These are phyloP conservation scores for Candida coleopterorum DNA, from an alignment of 805 yeast genomes.

Conservation along the genomic window DNA sequence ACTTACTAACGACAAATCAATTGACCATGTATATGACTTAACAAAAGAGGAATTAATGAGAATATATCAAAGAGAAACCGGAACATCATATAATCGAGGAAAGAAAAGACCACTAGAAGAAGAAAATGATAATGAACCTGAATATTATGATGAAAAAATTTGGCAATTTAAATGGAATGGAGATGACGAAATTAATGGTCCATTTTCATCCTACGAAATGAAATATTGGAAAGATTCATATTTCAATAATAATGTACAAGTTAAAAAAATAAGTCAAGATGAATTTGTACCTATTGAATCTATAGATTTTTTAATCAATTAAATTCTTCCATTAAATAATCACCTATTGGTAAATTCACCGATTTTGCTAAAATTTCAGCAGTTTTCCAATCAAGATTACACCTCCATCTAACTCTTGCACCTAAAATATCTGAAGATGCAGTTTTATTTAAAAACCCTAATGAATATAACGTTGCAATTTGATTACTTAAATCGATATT, in stretches of 20 bases:
- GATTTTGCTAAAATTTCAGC: conserved; percentile 58
- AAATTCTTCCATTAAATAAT: conserved; percentile 39
- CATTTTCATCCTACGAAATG: conserved; percentile 51
- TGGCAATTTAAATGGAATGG: conserved; percentile 40
- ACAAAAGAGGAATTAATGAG: conserved; percentile 53
- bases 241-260: conserved; percentile 44
- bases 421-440: conserved; percentile 52
- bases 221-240: conserved; percentile 47
- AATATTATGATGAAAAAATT: conserved; percentile 26
- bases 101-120: conserved; percentile 15
- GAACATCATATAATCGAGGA: conserved; percentile 18
- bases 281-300: conserved; percentile 21
- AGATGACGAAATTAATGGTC: conserved; percentile 42
- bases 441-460: conserved; percentile 45
- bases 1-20: conserved; percentile 37
- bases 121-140: conserved; percentile 14
- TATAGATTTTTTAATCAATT: conserved; percentile 13
- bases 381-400: conserved; percentile 66
- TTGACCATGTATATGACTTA: conserved; percentile 46
- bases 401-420: conserved; percentile 71
- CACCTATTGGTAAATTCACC: conserved; percentile 60
- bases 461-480: conserved; percentile 54
- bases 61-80: conserved; percentile 18
- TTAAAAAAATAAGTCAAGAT: conserved; percentile 24
- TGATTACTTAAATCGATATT: conserved; percentile 51